Evolutionary conservation across 176 grass and related monocot species (phyloP).

Genomic region (Cenchrus fungigraminus): DNA sequence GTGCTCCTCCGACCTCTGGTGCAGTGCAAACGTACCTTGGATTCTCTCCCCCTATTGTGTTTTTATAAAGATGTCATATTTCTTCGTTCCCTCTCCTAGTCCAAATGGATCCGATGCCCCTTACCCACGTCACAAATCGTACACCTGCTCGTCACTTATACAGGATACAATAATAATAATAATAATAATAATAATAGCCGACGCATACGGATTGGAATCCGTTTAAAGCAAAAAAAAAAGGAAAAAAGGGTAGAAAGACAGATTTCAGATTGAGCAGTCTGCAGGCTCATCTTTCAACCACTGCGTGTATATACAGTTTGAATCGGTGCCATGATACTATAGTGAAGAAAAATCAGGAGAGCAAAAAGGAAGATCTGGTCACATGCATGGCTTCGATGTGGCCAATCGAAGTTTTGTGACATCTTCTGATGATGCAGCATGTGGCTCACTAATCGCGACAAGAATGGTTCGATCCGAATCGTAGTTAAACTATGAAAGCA

Average conservation of each 20-base stretch:
- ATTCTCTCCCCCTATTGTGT: conserved; percentile 18
- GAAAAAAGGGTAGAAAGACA: not conserved
- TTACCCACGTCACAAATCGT: not conserved
- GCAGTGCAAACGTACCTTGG: conserved; percentile 3
- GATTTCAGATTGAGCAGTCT: not conserved
- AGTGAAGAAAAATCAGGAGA: not conserved
- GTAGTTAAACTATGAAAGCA: conserved; percentile 16
- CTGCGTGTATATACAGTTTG: not conserved
- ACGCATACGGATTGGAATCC: not conserved
- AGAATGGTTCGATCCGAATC: conserved; percentile 26
- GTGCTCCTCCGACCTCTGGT: not conserved
- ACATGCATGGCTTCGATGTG: conserved; percentile 38
- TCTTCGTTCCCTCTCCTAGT: not conserved
- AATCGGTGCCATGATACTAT: not conserved
- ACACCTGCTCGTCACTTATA: not conserved
- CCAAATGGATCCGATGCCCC: not conserved
- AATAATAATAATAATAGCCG: not conserved
- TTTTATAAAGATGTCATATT: not conserved
- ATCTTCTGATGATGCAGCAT: conserved; percentile 39
- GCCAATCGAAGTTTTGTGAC: conserved; percentile 39
- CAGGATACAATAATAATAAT: not conserved
- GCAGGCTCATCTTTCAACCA: not conserved
- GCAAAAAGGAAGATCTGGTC: not conserved
- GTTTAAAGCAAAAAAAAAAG: not conserved
- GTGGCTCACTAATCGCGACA: conserved; percentile 22